Evolutionary conservation across 768 basidiomycete genomes (phyloP).

Genomic region (Collybia sordida): DNA sequence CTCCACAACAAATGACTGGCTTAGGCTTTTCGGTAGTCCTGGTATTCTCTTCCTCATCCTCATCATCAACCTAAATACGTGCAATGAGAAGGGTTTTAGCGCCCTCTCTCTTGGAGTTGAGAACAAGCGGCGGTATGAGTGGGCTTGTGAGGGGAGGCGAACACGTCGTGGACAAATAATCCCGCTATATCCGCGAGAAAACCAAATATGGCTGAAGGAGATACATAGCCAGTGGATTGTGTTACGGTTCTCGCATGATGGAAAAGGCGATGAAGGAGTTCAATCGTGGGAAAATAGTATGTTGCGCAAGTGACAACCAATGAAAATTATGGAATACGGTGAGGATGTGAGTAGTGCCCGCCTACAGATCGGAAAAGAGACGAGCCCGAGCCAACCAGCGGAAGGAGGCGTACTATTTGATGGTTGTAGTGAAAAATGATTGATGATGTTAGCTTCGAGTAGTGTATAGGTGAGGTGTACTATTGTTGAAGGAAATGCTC

Average conservation of each 20-base stretch:
- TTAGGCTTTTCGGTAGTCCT: constrained; percentile 70
- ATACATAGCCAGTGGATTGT: constrained; percentile 54
- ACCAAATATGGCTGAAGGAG: constrained; percentile 65
- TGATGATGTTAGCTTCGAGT: no score
- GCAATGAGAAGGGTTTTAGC: constrained; percentile 91
- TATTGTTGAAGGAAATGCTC: no score
- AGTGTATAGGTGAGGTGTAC: no score
- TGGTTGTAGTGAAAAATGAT: neutral
- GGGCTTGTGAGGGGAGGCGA: constrained; percentile 85
- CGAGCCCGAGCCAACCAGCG: neutral
- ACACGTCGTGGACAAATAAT: constrained; percentile 89
- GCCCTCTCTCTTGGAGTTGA: constrained; percentile 84
- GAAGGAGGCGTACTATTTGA: neutral
- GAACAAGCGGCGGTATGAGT: constrained; percentile 80
- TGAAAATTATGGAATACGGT: constrained; percentile 4
- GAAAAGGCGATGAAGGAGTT: constrained; percentile 8
- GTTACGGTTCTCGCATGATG: constrained; percentile 29
- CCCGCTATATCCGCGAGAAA: constrained; percentile 57
- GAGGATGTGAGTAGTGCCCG: neutral
- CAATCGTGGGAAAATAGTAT: neutral
- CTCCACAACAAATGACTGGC: constrained; percentile 90
- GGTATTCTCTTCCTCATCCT: constrained; percentile 68
- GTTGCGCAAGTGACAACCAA: constrained; percentile 2
- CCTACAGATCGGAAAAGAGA: neutral
- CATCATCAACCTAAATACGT: constrained; percentile 75